Evolutionary conservation across 371 early-diverging fungal species (phyloP).

Genomic region (Umbelopsis sp.): DNA sequence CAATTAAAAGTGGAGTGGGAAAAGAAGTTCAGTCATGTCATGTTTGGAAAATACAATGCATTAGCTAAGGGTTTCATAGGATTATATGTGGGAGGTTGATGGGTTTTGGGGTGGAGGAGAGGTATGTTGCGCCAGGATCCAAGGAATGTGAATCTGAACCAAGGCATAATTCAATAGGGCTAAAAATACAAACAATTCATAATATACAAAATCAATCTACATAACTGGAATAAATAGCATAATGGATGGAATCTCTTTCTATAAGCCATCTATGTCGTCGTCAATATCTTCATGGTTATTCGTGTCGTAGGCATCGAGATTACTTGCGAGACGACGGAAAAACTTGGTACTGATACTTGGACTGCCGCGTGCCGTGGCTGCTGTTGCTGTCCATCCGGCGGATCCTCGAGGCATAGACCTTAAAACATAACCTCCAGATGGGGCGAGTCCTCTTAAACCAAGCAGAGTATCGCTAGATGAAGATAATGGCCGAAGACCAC

Average conservation of each 20-base stretch:
- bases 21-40: no score
- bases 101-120: neutral
- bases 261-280: constrained; percentile 15
- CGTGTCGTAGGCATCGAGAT: constrained; percentile 44
- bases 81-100: no score
- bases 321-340: constrained; percentile 48
- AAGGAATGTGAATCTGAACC: constrained; percentile 14
- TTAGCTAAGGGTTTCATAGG: no score
- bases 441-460: neutral
- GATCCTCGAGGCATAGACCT: constrained; percentile 29
- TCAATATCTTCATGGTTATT: constrained; percentile 19
- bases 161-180: neutral
- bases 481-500: constrained; percentile 23
- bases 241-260: neutral
- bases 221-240: neutral
- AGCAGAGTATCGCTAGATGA: constrained; percentile 13
- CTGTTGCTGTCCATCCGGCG: constrained; percentile 29
- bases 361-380: constrained; percentile 22
- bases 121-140: neutral
- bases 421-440: constrained; percentile 5
- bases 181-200: neutral
- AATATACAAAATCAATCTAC: constrained; percentile 7
- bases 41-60: no score
- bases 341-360: constrained; percentile 54
- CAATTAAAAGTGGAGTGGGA: no score